phyloP scores from a whole-genome alignment of 2,329 filamentous ascomycete species.

The Stachybotrys echinatus region DNA sequence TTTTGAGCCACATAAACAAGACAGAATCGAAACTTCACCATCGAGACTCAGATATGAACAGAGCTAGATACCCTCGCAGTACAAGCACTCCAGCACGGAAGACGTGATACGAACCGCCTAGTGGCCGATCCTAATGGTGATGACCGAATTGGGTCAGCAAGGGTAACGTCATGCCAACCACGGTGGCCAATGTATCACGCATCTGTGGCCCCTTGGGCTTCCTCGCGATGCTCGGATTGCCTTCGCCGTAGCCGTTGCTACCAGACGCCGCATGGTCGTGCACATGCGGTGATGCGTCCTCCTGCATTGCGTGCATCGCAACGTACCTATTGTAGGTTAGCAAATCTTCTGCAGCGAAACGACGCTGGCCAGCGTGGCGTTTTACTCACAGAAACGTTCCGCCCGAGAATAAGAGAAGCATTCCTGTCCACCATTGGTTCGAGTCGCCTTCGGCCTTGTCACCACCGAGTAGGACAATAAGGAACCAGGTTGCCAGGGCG shows the following conservation, averaged over 20 bases:
- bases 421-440: constrained; percentile 84
- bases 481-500: constrained; percentile 75
- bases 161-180: constrained; percentile 73
- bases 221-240: constrained; percentile 35
- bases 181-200: constrained; percentile 64
- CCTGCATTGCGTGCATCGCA: constrained; percentile 97
- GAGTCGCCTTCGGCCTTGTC: constrained; percentile 51
- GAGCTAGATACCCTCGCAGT: too few species aligned
- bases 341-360: not conserved
- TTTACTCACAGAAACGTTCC: constrained; percentile 83
- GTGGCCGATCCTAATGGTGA: constrained; percentile 58
- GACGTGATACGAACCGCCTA: too few species aligned
- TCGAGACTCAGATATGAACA: not conserved
- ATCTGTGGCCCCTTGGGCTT: constrained; percentile 54
- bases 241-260: constrained; percentile 51
- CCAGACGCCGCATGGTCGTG: constrained; percentile 42
- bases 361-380: not conserved
- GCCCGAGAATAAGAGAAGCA: constrained; percentile 88
- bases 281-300: constrained; percentile 49
- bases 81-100: not conserved
- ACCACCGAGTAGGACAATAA: constrained; percentile 69
- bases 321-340: constrained; percentile 64
- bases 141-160: constrained; percentile 75
- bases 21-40: not conserved
- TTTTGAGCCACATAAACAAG: not conserved